Evolutionary conservation across 208 protist genomes (phyloP), one percentile per base, ranked within the genome.

Genomic region (Porcisia hertigi): DNA sequence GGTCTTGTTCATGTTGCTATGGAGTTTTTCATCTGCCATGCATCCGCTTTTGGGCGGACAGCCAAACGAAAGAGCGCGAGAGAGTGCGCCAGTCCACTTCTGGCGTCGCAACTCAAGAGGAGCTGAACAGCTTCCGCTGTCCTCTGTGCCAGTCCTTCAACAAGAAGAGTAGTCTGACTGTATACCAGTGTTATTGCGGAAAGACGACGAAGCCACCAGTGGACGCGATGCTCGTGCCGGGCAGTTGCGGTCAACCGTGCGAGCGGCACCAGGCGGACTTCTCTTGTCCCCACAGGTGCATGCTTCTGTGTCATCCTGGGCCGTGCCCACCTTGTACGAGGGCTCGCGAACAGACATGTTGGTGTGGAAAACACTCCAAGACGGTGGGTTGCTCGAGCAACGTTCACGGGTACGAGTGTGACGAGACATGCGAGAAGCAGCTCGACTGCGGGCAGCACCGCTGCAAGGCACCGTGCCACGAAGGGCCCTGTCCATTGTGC

Each of bases 381-480:
- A 85, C 60, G n/a, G 93, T 93, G 30, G 88, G 89, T 43, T 95
- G 93, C 83, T 94, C 88, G 53, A 95, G 88, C 77, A 85, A 78
- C 30, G 62, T 88, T 18, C 55, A 91, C 67, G 89, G 86, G 39
- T 97, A 89, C 88, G 86, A 89, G 69, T 97, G 94, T 74, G 80
- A 76, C 30, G 82, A 90, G 41, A 75, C 88, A 43, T 98, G 96
- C 77, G 88, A 73, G 0, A 92, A 90, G 67, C 30, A 84, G 76
- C 84, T 94, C 0, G 81, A 88, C 76, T 98, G 96, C 77, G 93
- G 92, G 14, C 80, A 85, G 25, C 96, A 98, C 55, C 69, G 63
- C 55, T 99, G 97, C 80, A 75, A 65, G 4, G 85, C 83, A 23
- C 65, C 75, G 49, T 99, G 97, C 77, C 97, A 99, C 74, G 80